Evolutionary conservation across 2,329 filamentous ascomycete genomes (phyloP), one percentile per base, ranked within the genome.

Genomic region (Juglanconis oblonga): DNA sequence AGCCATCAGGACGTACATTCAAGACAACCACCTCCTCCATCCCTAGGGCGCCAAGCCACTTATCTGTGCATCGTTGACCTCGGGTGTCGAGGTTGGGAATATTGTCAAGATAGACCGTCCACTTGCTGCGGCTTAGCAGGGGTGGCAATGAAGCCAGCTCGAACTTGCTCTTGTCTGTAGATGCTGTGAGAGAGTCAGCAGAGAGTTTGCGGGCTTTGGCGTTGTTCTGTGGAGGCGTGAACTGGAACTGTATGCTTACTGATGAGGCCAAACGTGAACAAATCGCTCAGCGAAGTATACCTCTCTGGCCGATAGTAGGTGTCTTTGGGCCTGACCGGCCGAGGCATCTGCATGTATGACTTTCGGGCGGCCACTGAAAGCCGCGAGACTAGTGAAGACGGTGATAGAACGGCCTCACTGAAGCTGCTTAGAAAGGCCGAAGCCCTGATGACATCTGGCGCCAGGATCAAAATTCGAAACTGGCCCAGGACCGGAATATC

Each of bases 81-180:
- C 78, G 76, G 1, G 79, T 82, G 56, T 85, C 81, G 59, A 78
- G 82, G 64, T 82, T 80, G 33, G 80, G 77, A 13, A 85, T 72
- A 69, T 90, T 80, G 68, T 92, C 89, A 0, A 90, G 76, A 69
- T 92, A 92, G 59, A 92, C 80, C 0, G 87, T 89, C 87, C 88
- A 92, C 36, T 82, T 80, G 70, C 86, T 88, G 57, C 84, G 79
- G 65, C 86, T 82, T 38, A 91, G 70, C 24, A 87, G 70, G 0
- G 75, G 69, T 0, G 88, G 88, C 11, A 92, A 74, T 65, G 90
- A 82, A 2, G 79, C 78, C 32, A 91, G 80, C 71, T 92, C 89
- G 51, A 91, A 79, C 2, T 83, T 77, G 3, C 76, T 74, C 69
- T 88, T 88, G 4, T 65, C 62, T 38, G 68, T 71, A 13, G 38